phyloP scores from a whole-genome alignment of 257 asterid genomes.

The Primulina tabacum region DNA sequence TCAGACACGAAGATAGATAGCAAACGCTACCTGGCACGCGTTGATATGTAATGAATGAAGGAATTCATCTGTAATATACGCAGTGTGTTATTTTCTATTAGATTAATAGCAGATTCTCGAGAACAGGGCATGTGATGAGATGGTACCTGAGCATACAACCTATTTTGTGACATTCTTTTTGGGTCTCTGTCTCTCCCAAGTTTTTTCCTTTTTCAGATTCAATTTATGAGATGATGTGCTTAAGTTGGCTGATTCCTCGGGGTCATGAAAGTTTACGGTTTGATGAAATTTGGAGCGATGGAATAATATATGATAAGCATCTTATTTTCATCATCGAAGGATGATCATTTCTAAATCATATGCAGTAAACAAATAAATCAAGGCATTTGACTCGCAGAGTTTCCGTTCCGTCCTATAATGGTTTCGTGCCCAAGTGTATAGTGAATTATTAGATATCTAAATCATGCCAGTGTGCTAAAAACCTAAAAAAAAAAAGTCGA shows the following conservation, averaged over 20 bases:
- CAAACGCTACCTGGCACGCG: not conserved
- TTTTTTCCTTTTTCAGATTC: not conserved
- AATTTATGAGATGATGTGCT: not conserved
- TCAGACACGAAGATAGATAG: not conserved
- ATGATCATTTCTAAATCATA: no score
- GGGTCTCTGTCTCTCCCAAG: not conserved
- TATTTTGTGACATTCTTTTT: not conserved
- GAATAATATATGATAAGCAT: not conserved
- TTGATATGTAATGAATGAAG: conserved; percentile 9
- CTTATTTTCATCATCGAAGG: not conserved
- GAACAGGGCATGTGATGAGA: not conserved
- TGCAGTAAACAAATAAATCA: not conserved
- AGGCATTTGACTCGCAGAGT: not conserved
- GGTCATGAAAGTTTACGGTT: no score
- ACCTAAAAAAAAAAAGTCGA: not conserved
- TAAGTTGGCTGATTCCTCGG: not conserved
- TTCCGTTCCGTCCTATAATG: no score
- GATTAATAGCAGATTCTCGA: not conserved
- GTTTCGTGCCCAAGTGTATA: no score
- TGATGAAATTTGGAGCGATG: not conserved
- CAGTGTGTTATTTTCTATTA: conserved; percentile 4
- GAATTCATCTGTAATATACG: conserved; percentile 21
- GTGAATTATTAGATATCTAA: no score
- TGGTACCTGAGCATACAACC: not conserved
- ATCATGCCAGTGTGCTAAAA: no score